phyloP scores from a whole-genome alignment of 2,329 filamentous ascomycete genomes.

The Penicillium sumatraense region DNA sequence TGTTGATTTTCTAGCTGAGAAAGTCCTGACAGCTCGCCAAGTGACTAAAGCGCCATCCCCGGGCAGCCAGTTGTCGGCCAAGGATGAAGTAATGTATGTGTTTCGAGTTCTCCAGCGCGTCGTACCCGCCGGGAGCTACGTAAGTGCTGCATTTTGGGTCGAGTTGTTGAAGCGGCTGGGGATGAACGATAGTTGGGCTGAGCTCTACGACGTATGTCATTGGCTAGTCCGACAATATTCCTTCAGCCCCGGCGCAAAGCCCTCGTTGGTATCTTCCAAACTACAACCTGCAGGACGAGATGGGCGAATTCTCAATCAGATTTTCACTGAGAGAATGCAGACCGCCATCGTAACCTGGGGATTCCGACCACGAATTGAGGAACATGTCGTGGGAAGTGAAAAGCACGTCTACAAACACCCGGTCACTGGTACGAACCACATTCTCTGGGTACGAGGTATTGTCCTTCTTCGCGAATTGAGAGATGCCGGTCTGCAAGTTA shows the following conservation, averaged over 20 bases:
- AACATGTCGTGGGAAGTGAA: constrained; percentile 14
- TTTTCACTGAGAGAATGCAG: constrained; percentile 52
- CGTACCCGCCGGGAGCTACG: constrained; percentile 48
- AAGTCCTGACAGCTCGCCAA: constrained; percentile 37
- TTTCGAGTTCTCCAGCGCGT: constrained; percentile 54
- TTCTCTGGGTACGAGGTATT: constrained; percentile 46
- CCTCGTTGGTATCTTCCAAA: constrained; percentile 6
- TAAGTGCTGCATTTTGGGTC: constrained; percentile 56
- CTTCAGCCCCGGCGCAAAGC: constrained; percentile 12
- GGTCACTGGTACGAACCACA: constrained; percentile 27
- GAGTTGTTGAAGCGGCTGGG: constrained; percentile 65
- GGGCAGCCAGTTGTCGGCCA: constrained; percentile 33
- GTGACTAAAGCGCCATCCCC: constrained; percentile 27
- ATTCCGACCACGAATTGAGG: constrained; percentile 42
- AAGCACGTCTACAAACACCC: constrained; percentile 25
- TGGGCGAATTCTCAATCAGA: constrained; percentile 36
- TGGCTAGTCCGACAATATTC: constrained; percentile 56
- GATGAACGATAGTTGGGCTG: constrained; percentile 57
- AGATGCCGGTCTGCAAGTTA: constrained; percentile 40
- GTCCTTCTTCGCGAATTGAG: constrained; percentile 44
- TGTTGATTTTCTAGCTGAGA: constrained; percentile 48
- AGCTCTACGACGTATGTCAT: constrained; percentile 56
- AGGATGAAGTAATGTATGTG: constrained; percentile 49
- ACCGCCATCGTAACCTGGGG: constrained; percentile 56
- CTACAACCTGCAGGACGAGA: constrained; percentile 13